Percentiles rank a stretch among this genome's conserved stretches.
Conservation (phyloP, 345 rosid genomes). For the Eucalyptus coolabah region DNA sequence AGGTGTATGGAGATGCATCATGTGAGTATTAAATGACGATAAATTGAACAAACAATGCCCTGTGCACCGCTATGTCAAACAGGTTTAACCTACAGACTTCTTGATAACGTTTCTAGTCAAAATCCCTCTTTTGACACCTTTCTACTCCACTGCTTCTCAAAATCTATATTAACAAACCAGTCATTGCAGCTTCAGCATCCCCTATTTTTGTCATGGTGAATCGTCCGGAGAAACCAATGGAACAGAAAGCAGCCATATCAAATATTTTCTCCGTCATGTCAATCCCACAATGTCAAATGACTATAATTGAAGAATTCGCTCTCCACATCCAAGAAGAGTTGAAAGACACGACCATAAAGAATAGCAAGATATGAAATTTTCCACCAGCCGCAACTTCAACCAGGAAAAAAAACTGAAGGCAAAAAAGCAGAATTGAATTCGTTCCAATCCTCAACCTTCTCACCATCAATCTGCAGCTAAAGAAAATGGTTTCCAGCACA, state of each 20-base stretch:
- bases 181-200: background rate
- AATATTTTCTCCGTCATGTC: background rate
- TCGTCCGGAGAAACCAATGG: background rate
- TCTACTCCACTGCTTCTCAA: background rate
- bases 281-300: background rate
- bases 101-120: background rate
- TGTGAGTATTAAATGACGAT: background rate
- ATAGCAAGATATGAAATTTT: background rate
- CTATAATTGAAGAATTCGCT: background rate
- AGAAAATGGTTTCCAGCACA: background rate
- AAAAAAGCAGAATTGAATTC: background rate
- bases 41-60: background rate
- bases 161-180: background rate
- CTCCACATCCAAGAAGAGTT: background rate
- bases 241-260: background rate
- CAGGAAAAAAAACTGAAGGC: background rate
- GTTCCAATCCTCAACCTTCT: background rate
- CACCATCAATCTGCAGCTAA: background rate
- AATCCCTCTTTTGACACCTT: background rate
- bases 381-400: background rate
- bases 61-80: background rate
- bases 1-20: background rate
- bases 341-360: background rate
- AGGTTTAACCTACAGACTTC: background rate
- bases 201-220: background rate